phyloP scores from a whole-genome alignment of 495 filamentous ascomycete genomes.

The Neurospora hispaniola region DNA sequence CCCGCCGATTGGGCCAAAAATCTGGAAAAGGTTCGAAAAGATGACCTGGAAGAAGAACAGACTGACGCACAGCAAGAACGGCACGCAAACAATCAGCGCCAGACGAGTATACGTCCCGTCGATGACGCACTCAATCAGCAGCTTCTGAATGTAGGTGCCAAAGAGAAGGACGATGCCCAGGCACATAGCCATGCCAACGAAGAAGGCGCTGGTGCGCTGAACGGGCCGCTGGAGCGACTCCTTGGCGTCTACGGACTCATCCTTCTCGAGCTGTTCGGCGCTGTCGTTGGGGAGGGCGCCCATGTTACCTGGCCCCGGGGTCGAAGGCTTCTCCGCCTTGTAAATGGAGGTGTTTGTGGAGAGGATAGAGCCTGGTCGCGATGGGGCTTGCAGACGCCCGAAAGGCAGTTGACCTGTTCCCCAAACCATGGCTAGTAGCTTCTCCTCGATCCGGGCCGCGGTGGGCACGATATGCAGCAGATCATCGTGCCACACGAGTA shows the following conservation, averaged over 20 bases:
- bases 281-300: slow-evolving; percentile 11
- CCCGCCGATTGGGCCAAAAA: slow-evolving; percentile 55
- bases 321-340: slow-evolving; percentile 34
- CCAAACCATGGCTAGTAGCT: slow-evolving; percentile 59
- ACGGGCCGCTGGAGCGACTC: slow-evolving; percentile 48
- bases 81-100: slow-evolving; percentile 46
- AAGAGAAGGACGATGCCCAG: slow-evolving; percentile 50
- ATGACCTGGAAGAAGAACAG: slow-evolving; percentile 62
- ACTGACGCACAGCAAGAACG: slow-evolving; percentile 61
- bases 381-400: background rate
- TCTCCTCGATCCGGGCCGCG: slow-evolving; percentile 51
- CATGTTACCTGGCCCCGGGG: slow-evolving; percentile 20
- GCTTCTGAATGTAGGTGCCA: slow-evolving; percentile 45
- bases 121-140: slow-evolving; percentile 50
- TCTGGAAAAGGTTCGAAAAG: slow-evolving; percentile 56
- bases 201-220: slow-evolving; percentile 49
- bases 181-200: slow-evolving; percentile 48
- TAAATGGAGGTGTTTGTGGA: slow-evolving; percentile 29
- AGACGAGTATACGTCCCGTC: slow-evolving; percentile 48
- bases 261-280: slow-evolving; percentile 40
- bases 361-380: slow-evolving; percentile 1
- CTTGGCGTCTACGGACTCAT: slow-evolving; percentile 52
- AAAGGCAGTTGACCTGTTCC: slow-evolving; percentile 8
- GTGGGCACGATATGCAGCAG: slow-evolving; percentile 48
- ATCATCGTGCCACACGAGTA: slow-evolving; percentile 66